Evolutionary conservation across 192 early-diverging fungal species (phyloP).

Genomic region (Backusella psychrophila): DNA sequence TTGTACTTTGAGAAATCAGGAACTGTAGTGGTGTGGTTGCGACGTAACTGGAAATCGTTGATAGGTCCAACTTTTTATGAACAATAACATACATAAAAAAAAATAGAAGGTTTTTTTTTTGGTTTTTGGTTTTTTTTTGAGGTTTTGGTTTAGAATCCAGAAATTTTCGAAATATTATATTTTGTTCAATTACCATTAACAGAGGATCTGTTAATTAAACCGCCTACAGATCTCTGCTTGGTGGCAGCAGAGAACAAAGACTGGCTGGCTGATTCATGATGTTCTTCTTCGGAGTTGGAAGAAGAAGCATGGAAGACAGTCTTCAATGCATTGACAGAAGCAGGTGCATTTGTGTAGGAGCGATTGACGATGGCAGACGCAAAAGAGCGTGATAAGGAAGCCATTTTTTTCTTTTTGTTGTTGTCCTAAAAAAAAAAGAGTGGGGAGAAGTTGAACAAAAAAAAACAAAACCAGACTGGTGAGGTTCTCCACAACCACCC

Average conservation of each 20-base stretch:
- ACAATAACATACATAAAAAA: neutral
- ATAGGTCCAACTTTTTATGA: conserved; percentile 19
- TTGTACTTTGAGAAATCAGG: conserved; percentile 81
- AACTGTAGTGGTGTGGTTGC: conserved; percentile 51
- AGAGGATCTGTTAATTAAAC: conserved; percentile 39
- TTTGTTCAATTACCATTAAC: conserved; percentile 41
- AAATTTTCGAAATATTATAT: conserved; percentile 1
- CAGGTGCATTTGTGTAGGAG: conserved; percentile 45
- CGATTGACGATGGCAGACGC: conserved; percentile 54
- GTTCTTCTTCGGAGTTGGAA: conserved; percentile 35
- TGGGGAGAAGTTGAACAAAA: conserved; percentile 17
- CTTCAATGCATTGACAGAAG: conserved; percentile 40
- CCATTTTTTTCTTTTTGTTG: conserved; percentile 31
- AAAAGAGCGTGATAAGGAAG: conserved; percentile 45
- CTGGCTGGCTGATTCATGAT: conserved; percentile 23
- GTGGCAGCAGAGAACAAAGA: conserved; percentile 15
- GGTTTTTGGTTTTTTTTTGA: neutral
- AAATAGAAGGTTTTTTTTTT: neutral
- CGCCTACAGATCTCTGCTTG: conserved; percentile 35
- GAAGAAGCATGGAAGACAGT: conserved; percentile 42
- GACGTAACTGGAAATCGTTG: conserved; percentile 39
- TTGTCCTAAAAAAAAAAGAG: conserved; percentile 12
- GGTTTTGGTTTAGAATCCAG: neutral
- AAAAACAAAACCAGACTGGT: neutral
- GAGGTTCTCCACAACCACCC: neutral